These are phyloP conservation scores for Orobanche coerulescens DNA, from an alignment of 257 asterid species.

Conservation along the genomic window DNA sequence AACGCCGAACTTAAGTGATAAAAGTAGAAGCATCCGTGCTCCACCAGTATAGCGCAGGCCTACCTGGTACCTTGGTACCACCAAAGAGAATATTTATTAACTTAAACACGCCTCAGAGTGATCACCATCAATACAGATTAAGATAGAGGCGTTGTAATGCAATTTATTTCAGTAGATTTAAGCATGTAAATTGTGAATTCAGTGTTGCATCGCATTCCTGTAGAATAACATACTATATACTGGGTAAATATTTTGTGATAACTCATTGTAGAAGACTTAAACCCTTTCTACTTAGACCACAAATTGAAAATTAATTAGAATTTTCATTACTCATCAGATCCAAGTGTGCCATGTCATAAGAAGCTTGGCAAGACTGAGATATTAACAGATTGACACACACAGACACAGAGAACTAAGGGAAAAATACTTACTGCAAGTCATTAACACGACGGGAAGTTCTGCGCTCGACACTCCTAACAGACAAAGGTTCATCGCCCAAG, in stretches of 20 bases:
- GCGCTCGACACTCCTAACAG: slow-evolving; percentile 62
- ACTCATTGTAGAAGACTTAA: neutral
- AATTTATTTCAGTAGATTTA: neutral
- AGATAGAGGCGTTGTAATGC: neutral
- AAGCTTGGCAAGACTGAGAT: slow-evolving; percentile 4
- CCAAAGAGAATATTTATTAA: slow-evolving; percentile 9
- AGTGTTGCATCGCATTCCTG: neutral
- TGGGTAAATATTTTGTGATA: slow-evolving; percentile 9
- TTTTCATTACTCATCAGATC: neutral
- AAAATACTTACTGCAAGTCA: slow-evolving; percentile 59
- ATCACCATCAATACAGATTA: slow-evolving; percentile 1
- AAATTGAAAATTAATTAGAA: slow-evolving; percentile 5
- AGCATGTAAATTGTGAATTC: neutral
- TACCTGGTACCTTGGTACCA: slow-evolving; percentile 50
- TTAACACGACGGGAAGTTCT: slow-evolving; percentile 59
- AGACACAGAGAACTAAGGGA: no score
- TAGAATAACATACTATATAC: neutral
- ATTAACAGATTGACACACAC: neutral
- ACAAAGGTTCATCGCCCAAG: slow-evolving; percentile 59
- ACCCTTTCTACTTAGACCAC: slow-evolving; percentile 1
- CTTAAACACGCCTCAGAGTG: neutral
- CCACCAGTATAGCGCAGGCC: slow-evolving; percentile 62
- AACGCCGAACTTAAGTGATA: slow-evolving; percentile 72
- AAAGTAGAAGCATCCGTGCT: slow-evolving; percentile 86
- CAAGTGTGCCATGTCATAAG: neutral